phyloP scores from a whole-genome alignment of 1,139 yeast species.

The Sugiyamaella novakii region DNA sequence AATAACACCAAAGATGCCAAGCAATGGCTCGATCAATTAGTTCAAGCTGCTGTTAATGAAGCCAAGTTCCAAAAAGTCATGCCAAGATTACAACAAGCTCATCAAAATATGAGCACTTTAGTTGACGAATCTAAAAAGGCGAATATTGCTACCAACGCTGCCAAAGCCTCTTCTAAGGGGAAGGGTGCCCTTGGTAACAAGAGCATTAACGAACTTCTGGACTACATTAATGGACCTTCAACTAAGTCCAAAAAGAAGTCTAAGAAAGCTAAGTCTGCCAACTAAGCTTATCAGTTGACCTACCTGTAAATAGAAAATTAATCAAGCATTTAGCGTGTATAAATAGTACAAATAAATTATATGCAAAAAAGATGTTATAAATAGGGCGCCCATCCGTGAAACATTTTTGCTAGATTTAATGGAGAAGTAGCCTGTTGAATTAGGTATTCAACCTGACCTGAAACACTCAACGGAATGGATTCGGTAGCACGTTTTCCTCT shows the following conservation, averaged over 20 bases:
- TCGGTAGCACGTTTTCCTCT: conserved; percentile 83
- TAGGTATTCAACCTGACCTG: conserved; percentile 89
- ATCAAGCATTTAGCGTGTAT: not conserved
- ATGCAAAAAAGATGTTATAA: conserved; percentile 42
- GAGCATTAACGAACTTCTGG: conserved; percentile 41
- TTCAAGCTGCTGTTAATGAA: conserved; percentile 41
- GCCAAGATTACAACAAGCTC: conserved; percentile 18
- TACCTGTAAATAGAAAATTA: conserved; percentile 14
- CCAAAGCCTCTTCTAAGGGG: conserved; percentile 15
- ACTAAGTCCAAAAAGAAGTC: conserved; percentile 24
- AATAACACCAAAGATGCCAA: conserved; percentile 63
- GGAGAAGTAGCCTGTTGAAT: conserved; percentile 80
- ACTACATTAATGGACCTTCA: conserved; percentile 40
- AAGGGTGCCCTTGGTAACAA: conserved; percentile 31
- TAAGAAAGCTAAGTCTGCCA: conserved; percentile 15
- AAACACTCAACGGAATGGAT: conserved; percentile 83
- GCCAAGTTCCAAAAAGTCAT: conserved; percentile 29
- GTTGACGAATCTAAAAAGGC: not conserved
- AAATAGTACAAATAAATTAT: conserved; percentile 4
- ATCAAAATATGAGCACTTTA: not conserved
- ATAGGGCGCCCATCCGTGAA: conserved; percentile 92
- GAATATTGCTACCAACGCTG: not conserved
- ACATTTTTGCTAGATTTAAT: conserved; percentile 80
- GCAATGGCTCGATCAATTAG: conserved; percentile 58
- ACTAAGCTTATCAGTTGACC: not conserved